Evolutionary conservation across 2,329 filamentous ascomycete species (phyloP).

Genomic region (Stachybotrys echinatus): DNA sequence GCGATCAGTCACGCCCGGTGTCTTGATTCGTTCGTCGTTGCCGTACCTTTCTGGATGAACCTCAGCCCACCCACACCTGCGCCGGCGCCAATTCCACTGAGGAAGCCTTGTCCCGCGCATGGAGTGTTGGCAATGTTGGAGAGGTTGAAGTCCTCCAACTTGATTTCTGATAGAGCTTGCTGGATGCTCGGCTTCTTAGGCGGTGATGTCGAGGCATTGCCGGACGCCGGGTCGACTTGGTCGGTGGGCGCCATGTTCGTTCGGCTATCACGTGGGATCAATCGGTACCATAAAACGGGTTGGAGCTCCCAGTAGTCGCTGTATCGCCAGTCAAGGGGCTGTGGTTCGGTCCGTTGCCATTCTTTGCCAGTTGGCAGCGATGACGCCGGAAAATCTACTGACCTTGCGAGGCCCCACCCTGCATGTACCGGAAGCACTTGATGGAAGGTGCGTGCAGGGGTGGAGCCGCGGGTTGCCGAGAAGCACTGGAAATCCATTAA

Average conservation of each 20-base stretch:
- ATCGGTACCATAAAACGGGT: slow-evolving; percentile 18
- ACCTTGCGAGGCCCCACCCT: no score
- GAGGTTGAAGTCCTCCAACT: slow-evolving; percentile 69
- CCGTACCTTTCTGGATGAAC: slow-evolving; percentile 69
- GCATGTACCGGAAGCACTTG: slow-evolving; percentile 1
- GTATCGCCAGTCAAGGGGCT: background rate
- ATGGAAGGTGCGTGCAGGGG: slow-evolving; percentile 7
- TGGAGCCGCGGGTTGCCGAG: no score
- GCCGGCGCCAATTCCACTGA: slow-evolving; percentile 78
- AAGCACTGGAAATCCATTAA: slow-evolving; percentile 29
- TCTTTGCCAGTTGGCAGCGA: slow-evolving; percentile 1
- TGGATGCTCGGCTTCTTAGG: slow-evolving; percentile 30
- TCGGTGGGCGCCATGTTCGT: background rate
- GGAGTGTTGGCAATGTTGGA: slow-evolving; percentile 70
- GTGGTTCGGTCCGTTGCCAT: background rate
- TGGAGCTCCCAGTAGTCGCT: slow-evolving; percentile 1
- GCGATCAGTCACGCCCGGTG: background rate
- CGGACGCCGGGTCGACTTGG: background rate
- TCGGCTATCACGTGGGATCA: slow-evolving; percentile 5
- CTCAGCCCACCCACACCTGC: slow-evolving; percentile 70
- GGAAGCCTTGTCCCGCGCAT: slow-evolving; percentile 75
- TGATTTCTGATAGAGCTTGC: slow-evolving; percentile 64
- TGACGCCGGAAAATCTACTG: slow-evolving; percentile 18
- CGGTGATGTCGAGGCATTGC: slow-evolving; percentile 13
- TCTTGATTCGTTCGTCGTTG: background rate